Conservation (phyloP, 352 stramenopile species). For the Phytophthora colocasiae region DNA sequence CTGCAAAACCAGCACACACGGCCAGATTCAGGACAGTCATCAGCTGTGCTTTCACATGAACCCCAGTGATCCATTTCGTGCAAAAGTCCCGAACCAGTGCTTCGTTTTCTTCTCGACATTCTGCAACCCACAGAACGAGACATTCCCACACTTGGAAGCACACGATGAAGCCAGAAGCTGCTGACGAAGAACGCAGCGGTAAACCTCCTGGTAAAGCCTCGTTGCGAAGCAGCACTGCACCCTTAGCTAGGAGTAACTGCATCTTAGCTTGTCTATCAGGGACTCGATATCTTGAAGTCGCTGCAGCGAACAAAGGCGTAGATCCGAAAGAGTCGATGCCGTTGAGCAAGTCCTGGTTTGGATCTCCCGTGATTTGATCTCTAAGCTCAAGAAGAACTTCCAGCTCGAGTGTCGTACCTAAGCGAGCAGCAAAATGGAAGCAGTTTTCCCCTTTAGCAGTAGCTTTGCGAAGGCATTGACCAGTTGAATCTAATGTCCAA, state of each 20-base stretch:
- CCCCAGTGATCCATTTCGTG: constrained; percentile 13
- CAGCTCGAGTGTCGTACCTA: constrained; percentile 15
- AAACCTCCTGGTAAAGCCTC: constrained; percentile 3
- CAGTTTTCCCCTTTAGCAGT: constrained; percentile 6
- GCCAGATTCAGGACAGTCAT: constrained; percentile 3
- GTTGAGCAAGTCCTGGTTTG: neutral
- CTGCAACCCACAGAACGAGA: constrained; percentile 11
- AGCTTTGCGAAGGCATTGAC: neutral
- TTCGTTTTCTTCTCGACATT: constrained; percentile 12
- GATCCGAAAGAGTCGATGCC: neutral
- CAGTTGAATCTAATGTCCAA: constrained; percentile 14
- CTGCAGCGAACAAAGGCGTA: constrained; percentile 11
- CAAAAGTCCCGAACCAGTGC: constrained; percentile 9
- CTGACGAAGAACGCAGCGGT: neutral
- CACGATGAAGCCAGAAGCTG: constrained; percentile 7
- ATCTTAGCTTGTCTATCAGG: constrained; percentile 22
- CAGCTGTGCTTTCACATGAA: neutral
- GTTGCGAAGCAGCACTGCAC: constrained; percentile 3
- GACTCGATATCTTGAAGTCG: constrained; percentile 3
- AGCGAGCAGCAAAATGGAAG: constrained; percentile 22
- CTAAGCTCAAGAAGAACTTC: constrained; percentile 20
- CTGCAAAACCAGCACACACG: constrained; percentile 10
- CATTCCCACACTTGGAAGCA: constrained; percentile 7
- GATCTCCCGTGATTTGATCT: neutral
- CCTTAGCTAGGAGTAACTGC: constrained; percentile 9